These are phyloP conservation scores for Pyricularia sp. DNA, from an alignment of 2,329 filamentous ascomycete genomes.

Conservation along the genomic window DNA sequence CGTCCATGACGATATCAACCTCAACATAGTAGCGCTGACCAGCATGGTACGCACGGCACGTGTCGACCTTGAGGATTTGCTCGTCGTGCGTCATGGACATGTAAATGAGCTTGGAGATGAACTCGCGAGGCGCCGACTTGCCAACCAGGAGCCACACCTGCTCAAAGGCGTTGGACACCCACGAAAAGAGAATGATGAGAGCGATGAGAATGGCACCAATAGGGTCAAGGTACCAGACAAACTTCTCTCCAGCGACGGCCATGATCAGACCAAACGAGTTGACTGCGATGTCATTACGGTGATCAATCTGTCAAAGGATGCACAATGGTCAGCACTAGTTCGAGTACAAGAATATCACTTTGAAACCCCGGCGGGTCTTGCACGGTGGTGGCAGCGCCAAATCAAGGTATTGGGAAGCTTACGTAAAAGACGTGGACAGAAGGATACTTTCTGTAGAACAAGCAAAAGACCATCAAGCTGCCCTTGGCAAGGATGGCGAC, in stretches of 20 bases:
- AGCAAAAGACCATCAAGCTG: slow-evolving; percentile 43
- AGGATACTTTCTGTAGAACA: slow-evolving; percentile 41
- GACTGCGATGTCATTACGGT: slow-evolving; percentile 47
- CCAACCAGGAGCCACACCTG: slow-evolving; percentile 54
- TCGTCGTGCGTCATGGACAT: slow-evolving; percentile 43
- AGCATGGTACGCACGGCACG: slow-evolving; percentile 51
- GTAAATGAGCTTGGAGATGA: slow-evolving; percentile 46
- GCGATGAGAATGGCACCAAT: slow-evolving; percentile 52
- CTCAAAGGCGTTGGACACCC: slow-evolving; percentile 50
- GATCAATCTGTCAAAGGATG: slow-evolving; percentile 30
- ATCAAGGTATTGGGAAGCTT: slow-evolving; percentile 11
- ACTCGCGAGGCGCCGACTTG: slow-evolving; percentile 48
- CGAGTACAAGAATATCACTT: background rate
- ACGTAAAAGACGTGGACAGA: slow-evolving; percentile 46
- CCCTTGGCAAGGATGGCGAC: slow-evolving; percentile 43
- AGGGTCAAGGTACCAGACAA: slow-evolving; percentile 52
- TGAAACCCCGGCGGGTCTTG: background rate
- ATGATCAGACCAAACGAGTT: slow-evolving; percentile 46
- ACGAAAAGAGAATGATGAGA: slow-evolving; percentile 51
- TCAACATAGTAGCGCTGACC: slow-evolving; percentile 54
- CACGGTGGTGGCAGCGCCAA: background rate
- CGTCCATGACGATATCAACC: slow-evolving; percentile 52
- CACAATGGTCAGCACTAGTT: background rate
- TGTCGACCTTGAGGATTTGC: slow-evolving; percentile 48
- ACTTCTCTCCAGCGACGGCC: slow-evolving; percentile 41